Evolutionary conservation across 805 yeast species (phyloP), one percentile per base, ranked within the genome.

Genomic region (Limtongozyma cylindracea): DNA sequence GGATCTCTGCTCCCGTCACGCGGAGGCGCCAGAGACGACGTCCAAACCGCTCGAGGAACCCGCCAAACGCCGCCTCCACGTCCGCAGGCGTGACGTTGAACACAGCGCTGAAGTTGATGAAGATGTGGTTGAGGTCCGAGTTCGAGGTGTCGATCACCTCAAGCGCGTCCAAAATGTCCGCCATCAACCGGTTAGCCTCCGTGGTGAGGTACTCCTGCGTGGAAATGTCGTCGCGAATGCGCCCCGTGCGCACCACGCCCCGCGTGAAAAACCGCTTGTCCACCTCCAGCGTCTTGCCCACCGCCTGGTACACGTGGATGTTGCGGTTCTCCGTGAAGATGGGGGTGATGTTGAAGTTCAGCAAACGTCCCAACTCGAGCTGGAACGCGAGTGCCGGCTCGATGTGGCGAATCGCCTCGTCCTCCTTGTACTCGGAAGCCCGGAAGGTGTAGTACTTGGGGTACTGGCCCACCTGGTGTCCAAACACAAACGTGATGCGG

Each of bases 341-440:
- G 23, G 94, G 96, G 44, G 72, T 78, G 49, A 84, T 77, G 52
- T 77, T 69, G 53, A 88, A 88, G 55, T 88, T 91, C 20, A 91
- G 77, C 49, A 88, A 59, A 52, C 96, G 69, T 37, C 77, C 84
- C 30, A 88, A 60, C 51, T 88, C 99, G 33, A 88, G 61, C 55
- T 88, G 98, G 73, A 68, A 88, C 23, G 98, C 96, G 37, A 84
- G 58, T 19, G 96, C 94, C 12, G 99, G 99, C 48, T 88, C 96
- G 34, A 88, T 80, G 44, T 88, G 95, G 55, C 99, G 80, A 43
- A 88, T 74, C 11, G 82, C 82, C 48, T 70, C 66, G 52, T 88
- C 92, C 52, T 88, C 99, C 17, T 35, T 38, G 42, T 73, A 88
- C 17, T 59, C 58, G 23, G 91, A 91, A 29, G 84, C 92, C 38